These are phyloP conservation scores for Yarrowia bubula DNA, from an alignment of 805 yeast genomes.

Conservation along the genomic window DNA sequence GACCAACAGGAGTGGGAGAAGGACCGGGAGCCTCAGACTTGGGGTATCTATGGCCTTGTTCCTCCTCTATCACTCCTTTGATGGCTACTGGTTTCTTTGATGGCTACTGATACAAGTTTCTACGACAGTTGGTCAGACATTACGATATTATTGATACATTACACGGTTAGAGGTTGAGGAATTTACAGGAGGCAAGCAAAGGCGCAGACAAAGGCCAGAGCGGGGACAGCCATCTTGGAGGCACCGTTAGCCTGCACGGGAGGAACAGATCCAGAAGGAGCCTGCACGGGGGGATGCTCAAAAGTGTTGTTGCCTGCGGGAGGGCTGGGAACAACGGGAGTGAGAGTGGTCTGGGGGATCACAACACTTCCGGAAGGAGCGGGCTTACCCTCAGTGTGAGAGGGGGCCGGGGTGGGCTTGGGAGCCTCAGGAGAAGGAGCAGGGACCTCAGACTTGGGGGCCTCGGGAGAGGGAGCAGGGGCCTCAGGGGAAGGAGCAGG, in stretches of 20 bases:
- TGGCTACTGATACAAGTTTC: background rate
- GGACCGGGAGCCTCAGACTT: background rate
- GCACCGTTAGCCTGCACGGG: conserved; percentile 22
- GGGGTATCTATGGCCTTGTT: too few relatives aligned
- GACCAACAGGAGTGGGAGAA: background rate
- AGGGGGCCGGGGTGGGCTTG: background rate
- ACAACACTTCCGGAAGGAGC: background rate
- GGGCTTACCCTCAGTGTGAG: background rate
- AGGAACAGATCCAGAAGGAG: conserved; percentile 3
- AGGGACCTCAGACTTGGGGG: background rate
- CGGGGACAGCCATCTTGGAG: conserved; percentile 22
- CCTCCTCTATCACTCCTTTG: too few relatives aligned
- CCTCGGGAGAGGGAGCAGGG: background rate
- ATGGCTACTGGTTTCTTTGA: too few relatives aligned
- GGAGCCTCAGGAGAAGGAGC: background rate
- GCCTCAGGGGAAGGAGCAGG: background rate
- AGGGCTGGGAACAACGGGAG: background rate
- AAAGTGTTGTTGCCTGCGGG: background rate
- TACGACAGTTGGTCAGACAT: background rate
- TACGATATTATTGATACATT: background rate
- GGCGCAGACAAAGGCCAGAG: conserved; percentile 7
- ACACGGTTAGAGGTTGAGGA: background rate
- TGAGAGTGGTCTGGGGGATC: background rate
- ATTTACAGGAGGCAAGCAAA: conserved; percentile 19
- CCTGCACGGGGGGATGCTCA: conserved; percentile 12